Evolutionary conservation across 2,329 filamentous ascomycete genomes (phyloP), one percentile per base, ranked within the genome.

Genomic region (Penicillium fuscoglaucum): DNA sequence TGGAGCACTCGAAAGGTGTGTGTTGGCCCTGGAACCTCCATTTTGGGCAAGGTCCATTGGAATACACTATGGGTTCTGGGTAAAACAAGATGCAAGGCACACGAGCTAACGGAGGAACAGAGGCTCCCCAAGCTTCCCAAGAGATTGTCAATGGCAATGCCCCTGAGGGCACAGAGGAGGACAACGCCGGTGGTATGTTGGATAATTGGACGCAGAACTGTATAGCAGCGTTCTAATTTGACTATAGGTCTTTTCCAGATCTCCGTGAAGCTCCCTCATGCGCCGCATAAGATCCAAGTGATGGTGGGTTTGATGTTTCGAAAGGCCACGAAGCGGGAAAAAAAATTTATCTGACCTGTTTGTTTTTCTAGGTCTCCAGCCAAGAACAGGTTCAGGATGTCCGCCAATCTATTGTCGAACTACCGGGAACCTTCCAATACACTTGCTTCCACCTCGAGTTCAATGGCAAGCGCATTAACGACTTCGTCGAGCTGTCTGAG

Each of bases 361-460:
- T 37, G 21, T 55, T 55, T 61, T 56, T 49, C 49, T 69, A 95
- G 90, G 90, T 96, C 57, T 93, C 91, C 43, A 88, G 88, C 65
- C 90, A 96, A 82, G 96, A 99, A 79, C 93, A 97, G 76, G 89
- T 98, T 61, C 95, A 98, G 78, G 95, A 99, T 81, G 88, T 99
- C 68, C 90, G 95, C 66, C 95, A 98, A 78, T 93, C 93, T 62
- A 90, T 99, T 74, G 92, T 97, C 78, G 95, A 99, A 78, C 84
- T 92, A 50, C 95, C 95, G 6, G 84, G 89, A 60, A 96, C 93
- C 52, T 95, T 97, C 79, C 92, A 96, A 77, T 97, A 97, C 81
- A 96, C 95, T 53, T 99, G 95, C 82, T 99, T 99, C 81, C 95
- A 99, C 79, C 87, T 99, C 69, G 93, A 98, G 79, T 88, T 93